Evolutionary conservation across 2,329 filamentous ascomycete genomes (phyloP).

Genomic region (Fusarium zealandicum): DNA sequence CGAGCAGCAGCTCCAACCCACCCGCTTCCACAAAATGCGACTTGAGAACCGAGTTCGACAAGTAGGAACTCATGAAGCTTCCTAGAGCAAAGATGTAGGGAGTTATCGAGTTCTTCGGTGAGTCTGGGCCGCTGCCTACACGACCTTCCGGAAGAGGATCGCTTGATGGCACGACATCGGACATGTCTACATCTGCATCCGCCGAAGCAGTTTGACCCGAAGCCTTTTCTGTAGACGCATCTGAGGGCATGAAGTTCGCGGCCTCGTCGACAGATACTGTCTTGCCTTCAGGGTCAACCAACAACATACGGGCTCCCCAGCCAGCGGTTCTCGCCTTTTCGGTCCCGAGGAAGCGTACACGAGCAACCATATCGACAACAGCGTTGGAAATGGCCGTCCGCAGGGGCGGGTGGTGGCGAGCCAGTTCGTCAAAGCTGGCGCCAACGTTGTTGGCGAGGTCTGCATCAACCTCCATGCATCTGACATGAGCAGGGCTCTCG

Average conservation of each 20-base stretch:
- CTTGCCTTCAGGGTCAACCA: constrained; percentile 64
- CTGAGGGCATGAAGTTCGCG: constrained; percentile 46
- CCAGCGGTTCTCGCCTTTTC: constrained; percentile 72
- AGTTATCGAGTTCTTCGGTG: constrained; percentile 54
- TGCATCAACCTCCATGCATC: constrained; percentile 78
- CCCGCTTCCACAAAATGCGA: constrained; percentile 77
- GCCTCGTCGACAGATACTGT: constrained; percentile 61
- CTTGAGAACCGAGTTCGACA: constrained; percentile 77
- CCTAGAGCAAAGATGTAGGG: constrained; percentile 79
- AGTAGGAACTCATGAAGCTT: constrained; percentile 78
- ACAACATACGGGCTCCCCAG: constrained; percentile 81
- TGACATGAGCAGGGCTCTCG: constrained; percentile 87
- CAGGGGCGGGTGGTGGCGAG: constrained; percentile 88
- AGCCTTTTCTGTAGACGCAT: constrained; percentile 46
- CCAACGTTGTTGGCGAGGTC: constrained; percentile 77
- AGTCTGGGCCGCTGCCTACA: constrained; percentile 31
- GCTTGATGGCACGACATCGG: constrained; percentile 53
- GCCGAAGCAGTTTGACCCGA: constrained; percentile 49
- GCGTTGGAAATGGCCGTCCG: constrained; percentile 82
- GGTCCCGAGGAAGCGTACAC: constrained; percentile 77
- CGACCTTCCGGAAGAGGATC: constrained; percentile 22
- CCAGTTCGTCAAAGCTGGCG: constrained; percentile 88
- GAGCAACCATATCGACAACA: constrained; percentile 87
- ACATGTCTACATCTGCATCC: constrained; percentile 70
- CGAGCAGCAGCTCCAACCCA: constrained; percentile 83